Evolutionary conservation across 495 filamentous ascomycete genomes (phyloP), one percentile per base, ranked within the genome.

Genomic region (Letharia lupina): DNA sequence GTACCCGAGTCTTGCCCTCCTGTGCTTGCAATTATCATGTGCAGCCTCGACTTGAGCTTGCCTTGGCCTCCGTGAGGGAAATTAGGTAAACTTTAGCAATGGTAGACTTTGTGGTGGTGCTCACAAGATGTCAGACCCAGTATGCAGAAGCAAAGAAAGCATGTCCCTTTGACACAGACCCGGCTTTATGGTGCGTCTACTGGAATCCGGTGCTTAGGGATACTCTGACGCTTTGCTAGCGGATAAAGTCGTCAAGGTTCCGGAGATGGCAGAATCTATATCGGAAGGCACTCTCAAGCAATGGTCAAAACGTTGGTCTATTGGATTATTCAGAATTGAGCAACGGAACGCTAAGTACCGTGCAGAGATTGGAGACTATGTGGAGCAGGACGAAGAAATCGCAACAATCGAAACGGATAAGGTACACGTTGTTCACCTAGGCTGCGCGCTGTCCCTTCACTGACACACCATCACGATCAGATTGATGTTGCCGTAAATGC

Each of bases 351-450:
- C 96, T 77, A 64, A 68, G 23, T 20, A n/a, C 8, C 15, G 5
- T n/a, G 40, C 61, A 87, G 86, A 96, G 79, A 81, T 96, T 74
- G 94, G 94, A 64, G 95, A 99, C 79, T 94, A 84, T 71, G 92
- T 99, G 20, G 90, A 94, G 79, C 87, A 88, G 73, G 95, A 98
- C 73, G 95, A 99, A 77, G 95, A 98, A 75, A 94, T 99, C 73
- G 95, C 94, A 40, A 96, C 95, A 44, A 99, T 99, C 74, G 94
- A 99, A 78, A 99, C 94, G n/a, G 95, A 99, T 82, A 99, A 99
- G 89, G 93, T 92, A 81, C 68, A 76, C 66, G 31, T 41, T 58
- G 61, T 35, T 50, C 42, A 23, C 41, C 18, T 47, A 33, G 7
- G 15, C 6, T 28, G n/a, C 20, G n/a, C n/a, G 13, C 6, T 28